Evolutionary conservation across 129 eudicot genomes (phyloP), one percentile per base, ranked within the genome.

Genomic region (carrot (Daucus carota)): DNA sequence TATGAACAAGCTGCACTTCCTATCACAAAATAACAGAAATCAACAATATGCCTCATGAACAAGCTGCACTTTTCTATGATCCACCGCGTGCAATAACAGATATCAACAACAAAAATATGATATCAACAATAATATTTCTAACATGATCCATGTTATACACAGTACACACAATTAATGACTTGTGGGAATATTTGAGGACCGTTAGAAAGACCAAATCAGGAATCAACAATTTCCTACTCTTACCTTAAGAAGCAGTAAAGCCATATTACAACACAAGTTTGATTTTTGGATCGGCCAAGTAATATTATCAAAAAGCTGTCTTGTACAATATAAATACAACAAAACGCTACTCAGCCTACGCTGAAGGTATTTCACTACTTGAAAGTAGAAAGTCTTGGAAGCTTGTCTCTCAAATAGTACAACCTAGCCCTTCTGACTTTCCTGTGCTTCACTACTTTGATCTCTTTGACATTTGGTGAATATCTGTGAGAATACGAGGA

Each of bases 351-450:
- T 1, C 65, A 57, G 75, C 75, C 18, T 28, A 57, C 0, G 65
- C 32, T 43, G 36, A 43, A 26, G 14, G 38, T 24, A 42, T 14
- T 28, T 85, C 87, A 90, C 74, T 93, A 90, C 74, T 93, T 93
- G 88, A 93, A 90, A 46, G 96, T 88, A 70, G 96, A 90, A 15
- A 93, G 79, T 86, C 98, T 84, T 57, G 98, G 98, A 73, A 93
- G 98, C 85, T 90, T 93, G 85, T 93, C 97, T 42, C 98, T 70
- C 87, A 93, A 75, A 83, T 90, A 93, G 87, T 90, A 90, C 84
- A 93, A 79, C 84, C 85, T 86, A 1, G 98, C 98, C 74, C 96
- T 88, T 67, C 98, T 75, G 43, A 93, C 98, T 77, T 93, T 93
- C 81, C 98, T 76, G 89, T 93, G 95, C 72, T 76, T 87, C 45